phyloP scores from a whole-genome alignment of 148 eudicot species.

The Chenopodium berlandieri region DNA sequence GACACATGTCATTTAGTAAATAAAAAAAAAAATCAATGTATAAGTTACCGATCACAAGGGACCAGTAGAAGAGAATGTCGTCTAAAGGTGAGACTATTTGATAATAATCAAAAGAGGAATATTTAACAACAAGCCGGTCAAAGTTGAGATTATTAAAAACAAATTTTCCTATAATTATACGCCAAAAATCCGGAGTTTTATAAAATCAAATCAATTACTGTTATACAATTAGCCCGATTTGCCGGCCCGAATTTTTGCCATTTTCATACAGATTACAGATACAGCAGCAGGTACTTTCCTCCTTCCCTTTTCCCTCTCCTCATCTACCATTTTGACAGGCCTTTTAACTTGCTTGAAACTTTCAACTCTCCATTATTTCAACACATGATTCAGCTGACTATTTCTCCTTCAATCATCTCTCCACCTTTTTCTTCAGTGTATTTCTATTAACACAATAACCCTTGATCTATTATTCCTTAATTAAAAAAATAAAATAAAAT shows the following conservation, averaged over 20 bases:
- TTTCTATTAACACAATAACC: not conserved
- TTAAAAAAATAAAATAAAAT: too few relatives aligned
- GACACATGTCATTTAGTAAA: too few relatives aligned
- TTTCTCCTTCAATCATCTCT: slow-evolving; percentile 8
- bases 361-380: slow-evolving; percentile 25
- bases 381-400: slow-evolving; percentile 24
- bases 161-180: too few relatives aligned
- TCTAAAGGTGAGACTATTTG: too few relatives aligned
- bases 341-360: not conserved
- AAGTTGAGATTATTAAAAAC: too few relatives aligned
- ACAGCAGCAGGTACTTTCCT: not conserved
- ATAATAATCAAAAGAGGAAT: too few relatives aligned
- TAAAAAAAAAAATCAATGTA: too few relatives aligned
- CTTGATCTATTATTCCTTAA: slow-evolving; percentile 5
- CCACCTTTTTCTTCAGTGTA: not conserved
- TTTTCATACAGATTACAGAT: not conserved
- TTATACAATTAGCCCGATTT: not conserved
- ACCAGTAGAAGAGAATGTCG: too few relatives aligned
- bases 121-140: too few relatives aligned
- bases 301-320: slow-evolving; percentile 1
- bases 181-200: not conserved
- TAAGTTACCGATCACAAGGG: too few relatives aligned
- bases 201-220: not conserved
- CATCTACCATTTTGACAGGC: not conserved
- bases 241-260: slow-evolving; percentile 16